Evolutionary conservation across 2,329 filamentous ascomycete species (phyloP).

Genomic region (Beauveria rudraprayagi): DNA sequence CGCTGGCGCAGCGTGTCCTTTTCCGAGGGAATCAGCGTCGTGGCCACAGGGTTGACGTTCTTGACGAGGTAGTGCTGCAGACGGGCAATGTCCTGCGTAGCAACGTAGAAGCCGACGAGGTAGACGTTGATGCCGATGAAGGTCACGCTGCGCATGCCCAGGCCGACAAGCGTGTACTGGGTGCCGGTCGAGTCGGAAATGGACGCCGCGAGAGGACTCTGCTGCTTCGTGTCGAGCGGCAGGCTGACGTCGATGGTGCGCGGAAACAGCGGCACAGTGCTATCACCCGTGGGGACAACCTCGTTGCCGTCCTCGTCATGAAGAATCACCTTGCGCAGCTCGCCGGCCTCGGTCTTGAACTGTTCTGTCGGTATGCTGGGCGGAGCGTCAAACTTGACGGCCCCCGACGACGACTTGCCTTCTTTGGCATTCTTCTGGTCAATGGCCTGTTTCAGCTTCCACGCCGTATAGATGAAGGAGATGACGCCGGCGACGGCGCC

Average conservation of each 20-base stretch:
- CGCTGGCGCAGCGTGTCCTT: slow-evolving; percentile 62
- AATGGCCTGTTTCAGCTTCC: slow-evolving; percentile 40
- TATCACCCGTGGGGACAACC: slow-evolving; percentile 73
- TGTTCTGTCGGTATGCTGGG: slow-evolving; percentile 31
- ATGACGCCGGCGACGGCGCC: slow-evolving; percentile 43
- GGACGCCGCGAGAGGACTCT: slow-evolving; percentile 28
- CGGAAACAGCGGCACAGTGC: slow-evolving; percentile 72
- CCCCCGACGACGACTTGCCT: slow-evolving; percentile 22
- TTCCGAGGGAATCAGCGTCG: slow-evolving; percentile 74
- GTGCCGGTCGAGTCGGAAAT: slow-evolving; percentile 35
- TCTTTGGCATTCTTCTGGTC: slow-evolving; percentile 25
- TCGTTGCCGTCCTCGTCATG: slow-evolving; percentile 64
- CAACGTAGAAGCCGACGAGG: slow-evolving; percentile 86
- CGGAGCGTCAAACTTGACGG: slow-evolving; percentile 33
- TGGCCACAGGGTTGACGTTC: slow-evolving; percentile 68
- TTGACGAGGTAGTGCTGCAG: slow-evolving; percentile 72
- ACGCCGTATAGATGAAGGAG: slow-evolving; percentile 43
- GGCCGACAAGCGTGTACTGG: slow-evolving; percentile 81
- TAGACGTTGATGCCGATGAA: slow-evolving; percentile 91
- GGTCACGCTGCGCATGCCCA: slow-evolving; percentile 83
- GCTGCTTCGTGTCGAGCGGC: slow-evolving; percentile 17
- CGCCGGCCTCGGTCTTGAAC: slow-evolving; percentile 41
- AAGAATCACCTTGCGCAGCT: slow-evolving; percentile 49
- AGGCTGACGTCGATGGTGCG: slow-evolving; percentile 57
- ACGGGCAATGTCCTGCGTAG: slow-evolving; percentile 70